Evolutionary conservation across 345 rosid genomes (phyloP).

Genomic region (Citrus sp.): DNA sequence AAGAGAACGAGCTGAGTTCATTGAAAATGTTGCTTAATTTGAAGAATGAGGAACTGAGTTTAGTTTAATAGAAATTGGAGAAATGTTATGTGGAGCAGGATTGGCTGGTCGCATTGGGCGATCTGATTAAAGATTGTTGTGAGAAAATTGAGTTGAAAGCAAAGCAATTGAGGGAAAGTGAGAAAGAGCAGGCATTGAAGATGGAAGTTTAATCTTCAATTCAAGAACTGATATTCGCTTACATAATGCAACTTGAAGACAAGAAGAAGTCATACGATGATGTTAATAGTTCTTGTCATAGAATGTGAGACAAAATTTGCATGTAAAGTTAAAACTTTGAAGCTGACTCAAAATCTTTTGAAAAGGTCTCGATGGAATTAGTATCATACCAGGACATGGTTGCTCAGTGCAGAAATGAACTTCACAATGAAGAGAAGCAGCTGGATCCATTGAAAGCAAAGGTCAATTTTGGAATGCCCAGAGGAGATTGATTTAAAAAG

Average conservation of each 20-base stretch:
- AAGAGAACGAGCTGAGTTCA: no score
- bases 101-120: no score
- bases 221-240: not conserved
- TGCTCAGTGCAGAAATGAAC: not conserved
- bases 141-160: conserved; percentile 15
- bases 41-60: no score
- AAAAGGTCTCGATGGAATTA: conserved; percentile 13
- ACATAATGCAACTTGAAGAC: conserved; percentile 1
- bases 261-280: conserved; percentile 10
- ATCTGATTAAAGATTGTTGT: no score
- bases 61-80: no score
- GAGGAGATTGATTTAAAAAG: conserved; percentile 12
- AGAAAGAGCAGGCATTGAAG: conserved; percentile 2
- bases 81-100: no score
- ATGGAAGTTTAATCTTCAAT: conserved; percentile 7
- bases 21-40: no score
- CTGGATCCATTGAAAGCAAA: no score
- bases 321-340: not conserved
- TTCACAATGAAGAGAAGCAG: not conserved
- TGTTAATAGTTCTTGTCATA: conserved; percentile 3
- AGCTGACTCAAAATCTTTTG: conserved; percentile 6
- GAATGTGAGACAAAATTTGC: conserved; percentile 1
- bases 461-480: not conserved
- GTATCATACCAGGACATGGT: not conserved
- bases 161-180: not conserved